Conservation (phyloP, 257 asterid genomes). For the Capsicum pubescens region DNA sequence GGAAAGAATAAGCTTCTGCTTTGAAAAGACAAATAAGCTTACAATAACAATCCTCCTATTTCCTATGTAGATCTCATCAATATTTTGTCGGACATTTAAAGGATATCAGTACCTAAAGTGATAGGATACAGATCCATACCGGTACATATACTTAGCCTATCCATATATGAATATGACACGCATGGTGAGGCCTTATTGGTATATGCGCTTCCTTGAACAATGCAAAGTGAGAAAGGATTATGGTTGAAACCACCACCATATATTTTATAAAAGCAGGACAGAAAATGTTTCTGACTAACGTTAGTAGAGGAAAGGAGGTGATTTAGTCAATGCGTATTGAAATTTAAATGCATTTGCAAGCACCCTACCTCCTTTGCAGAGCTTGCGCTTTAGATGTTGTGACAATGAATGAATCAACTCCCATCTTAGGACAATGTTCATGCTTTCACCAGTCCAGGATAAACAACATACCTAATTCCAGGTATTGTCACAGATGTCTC, state of each 20-base stretch:
- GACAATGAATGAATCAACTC: constrained; percentile 85
- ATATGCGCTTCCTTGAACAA: neutral
- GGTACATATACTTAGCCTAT: neutral
- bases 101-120: neutral
- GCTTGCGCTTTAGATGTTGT: constrained; percentile 98
- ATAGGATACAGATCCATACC: neutral
- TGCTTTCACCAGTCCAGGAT: constrained; percentile 97
- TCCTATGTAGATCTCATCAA: neutral
- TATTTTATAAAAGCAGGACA: neutral
- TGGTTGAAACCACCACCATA: constrained; percentile 8
- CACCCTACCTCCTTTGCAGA: constrained; percentile 83
- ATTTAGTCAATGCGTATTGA: neutral
- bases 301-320: neutral
- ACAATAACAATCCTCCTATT: neutral
- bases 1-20: constrained; percentile 4
- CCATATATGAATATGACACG: neutral
- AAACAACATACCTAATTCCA: constrained; percentile 94
- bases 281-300: neutral
- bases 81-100: neutral
- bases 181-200: constrained; percentile 12
- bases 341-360: constrained; percentile 3
- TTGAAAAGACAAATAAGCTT: neutral
- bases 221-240: neutral
- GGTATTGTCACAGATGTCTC: constrained; percentile 99
- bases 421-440: constrained; percentile 82